Evolutionary conservation across 306 rosid species (phyloP).

Genomic region (Rosa multiflora): DNA sequence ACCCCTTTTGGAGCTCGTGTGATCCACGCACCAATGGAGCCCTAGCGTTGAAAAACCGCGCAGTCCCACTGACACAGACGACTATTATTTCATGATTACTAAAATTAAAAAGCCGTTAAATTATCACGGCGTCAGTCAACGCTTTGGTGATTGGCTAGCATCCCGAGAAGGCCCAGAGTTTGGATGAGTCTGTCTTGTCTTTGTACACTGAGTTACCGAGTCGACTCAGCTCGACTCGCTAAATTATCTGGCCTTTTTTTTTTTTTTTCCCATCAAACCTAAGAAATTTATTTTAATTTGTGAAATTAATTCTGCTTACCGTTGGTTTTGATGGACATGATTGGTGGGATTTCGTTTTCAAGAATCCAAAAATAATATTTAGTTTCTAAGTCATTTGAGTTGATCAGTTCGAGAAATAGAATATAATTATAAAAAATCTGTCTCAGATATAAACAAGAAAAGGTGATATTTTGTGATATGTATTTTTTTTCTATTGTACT

Average conservation of each 20-base stretch:
- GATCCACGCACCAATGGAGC: background rate
- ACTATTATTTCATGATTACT: background rate
- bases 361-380: background rate
- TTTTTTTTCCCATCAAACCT: background rate
- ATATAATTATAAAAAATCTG: background rate
- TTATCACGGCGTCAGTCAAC: slow-evolving; percentile 38
- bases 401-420: background rate
- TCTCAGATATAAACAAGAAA: background rate
- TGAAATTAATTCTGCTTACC: background rate
- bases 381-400: background rate
- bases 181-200: background rate
- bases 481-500: too few relatives aligned
- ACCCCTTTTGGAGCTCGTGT: background rate
- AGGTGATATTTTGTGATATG: too few relatives aligned
- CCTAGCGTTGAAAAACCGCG: background rate
- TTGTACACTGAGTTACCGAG: background rate
- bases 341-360: background rate
- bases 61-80: slow-evolving; percentile 22
- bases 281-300: background rate
- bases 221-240: slow-evolving; percentile 14
- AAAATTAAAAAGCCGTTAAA: background rate
- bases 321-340: background rate
- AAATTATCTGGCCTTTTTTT: background rate
- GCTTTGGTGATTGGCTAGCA: slow-evolving; percentile 34
- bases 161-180: background rate